Evolutionary conservation across 306 rosid species (phyloP).

Genomic region (Rubus parviflorus): DNA sequence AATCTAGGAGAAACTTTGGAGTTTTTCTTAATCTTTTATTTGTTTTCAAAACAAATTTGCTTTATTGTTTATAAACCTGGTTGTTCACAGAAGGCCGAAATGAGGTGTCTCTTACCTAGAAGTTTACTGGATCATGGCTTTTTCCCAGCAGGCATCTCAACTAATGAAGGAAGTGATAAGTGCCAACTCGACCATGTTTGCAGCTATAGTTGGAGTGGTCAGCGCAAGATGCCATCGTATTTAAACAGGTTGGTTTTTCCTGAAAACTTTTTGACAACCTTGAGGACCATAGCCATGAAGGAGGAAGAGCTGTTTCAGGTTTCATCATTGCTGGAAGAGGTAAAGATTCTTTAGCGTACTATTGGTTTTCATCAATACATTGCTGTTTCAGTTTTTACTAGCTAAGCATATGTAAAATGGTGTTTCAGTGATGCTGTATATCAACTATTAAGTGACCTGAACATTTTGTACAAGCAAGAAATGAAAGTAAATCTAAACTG

Average conservation of each 20-base stretch:
- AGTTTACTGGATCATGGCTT: slow-evolving; percentile 69
- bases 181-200: slow-evolving; percentile 33
- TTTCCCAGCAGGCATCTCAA: slow-evolving; percentile 43
- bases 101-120: slow-evolving; percentile 85
- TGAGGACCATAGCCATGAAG: slow-evolving; percentile 89
- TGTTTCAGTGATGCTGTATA: not conserved
- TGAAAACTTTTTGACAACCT: slow-evolving; percentile 66
- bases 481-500: not conserved
- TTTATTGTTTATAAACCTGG: slow-evolving; percentile 3
- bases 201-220: slow-evolving; percentile 94
- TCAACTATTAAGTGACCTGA: not conserved
- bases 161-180: slow-evolving; percentile 37
- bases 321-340: slow-evolving; percentile 89
- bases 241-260: slow-evolving; percentile 76
- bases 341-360: slow-evolving; percentile 28
- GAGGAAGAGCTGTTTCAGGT: slow-evolving; percentile 75
- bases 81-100: slow-evolving; percentile 77
- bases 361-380: not conserved
- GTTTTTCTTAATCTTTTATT: not conserved
- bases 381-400: not conserved
- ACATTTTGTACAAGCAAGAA: not conserved
- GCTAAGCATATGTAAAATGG: not conserved
- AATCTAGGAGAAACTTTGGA: not conserved
- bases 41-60: not conserved
- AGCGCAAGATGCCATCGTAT: slow-evolving; percentile 76